Percentiles rank a stretch among this genome's conserved stretches.
phyloP scores from a whole-genome alignment of 768 basidiomycete species.

The Mycena vulgaris region DNA sequence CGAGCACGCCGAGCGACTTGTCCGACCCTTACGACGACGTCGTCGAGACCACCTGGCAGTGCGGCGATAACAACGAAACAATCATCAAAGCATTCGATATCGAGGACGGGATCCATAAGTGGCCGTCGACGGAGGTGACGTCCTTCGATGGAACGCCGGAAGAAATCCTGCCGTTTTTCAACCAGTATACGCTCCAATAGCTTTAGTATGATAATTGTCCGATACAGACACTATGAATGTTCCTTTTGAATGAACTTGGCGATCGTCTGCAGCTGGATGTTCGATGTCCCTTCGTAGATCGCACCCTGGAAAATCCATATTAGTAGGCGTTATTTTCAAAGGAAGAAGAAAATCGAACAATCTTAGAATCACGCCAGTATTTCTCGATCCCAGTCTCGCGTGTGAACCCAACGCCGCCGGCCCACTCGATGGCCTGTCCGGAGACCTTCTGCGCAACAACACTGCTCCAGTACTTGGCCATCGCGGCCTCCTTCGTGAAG shows the following conservation, averaged over 20 bases:
- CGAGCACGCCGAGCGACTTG: conserved; percentile 4
- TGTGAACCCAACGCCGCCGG: conserved; percentile 93
- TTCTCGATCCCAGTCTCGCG: conserved; percentile 97
- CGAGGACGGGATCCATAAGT: conserved; percentile 23
- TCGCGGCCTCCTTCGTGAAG: conserved; percentile 96
- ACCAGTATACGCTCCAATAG: not conserved
- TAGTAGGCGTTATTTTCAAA: not conserved
- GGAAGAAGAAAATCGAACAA: conserved; percentile 66
- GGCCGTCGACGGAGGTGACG: conserved; percentile 29
- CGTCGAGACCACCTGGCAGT: conserved; percentile 27
- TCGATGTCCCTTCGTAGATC: conserved; percentile 96
- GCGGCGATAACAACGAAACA: conserved; percentile 3
- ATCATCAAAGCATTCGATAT: conserved; percentile 31
- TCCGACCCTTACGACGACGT: conserved; percentile 13
- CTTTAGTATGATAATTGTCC: conserved; percentile 8
- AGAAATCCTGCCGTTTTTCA: conserved; percentile 40
- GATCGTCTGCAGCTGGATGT: conserved; percentile 97
- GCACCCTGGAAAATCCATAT: conserved; percentile 70
- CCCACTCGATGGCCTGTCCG: conserved; percentile 96
- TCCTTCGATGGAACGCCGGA: conserved; percentile 37
- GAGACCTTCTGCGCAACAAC: conserved; percentile 91
- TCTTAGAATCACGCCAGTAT: conserved; percentile 97
- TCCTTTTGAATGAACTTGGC: conserved; percentile 92
- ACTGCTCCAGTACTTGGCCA: conserved; percentile 96
- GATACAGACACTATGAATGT: conserved; percentile 65